Conservation (phyloP, 73 alveolate genomes). For the Paramecium octaurelia region DNA sequence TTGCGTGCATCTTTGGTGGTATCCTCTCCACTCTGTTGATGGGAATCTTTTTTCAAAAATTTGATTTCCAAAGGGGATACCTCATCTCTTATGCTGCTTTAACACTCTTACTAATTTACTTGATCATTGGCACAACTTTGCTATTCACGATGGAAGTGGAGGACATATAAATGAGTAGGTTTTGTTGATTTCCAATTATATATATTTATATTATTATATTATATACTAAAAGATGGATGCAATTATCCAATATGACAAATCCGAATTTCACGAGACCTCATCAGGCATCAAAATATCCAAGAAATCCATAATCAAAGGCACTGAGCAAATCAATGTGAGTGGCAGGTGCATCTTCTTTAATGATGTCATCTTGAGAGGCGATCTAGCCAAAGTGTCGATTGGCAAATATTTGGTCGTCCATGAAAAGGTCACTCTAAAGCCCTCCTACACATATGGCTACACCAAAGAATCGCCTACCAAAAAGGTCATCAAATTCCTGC, state of each 20-base stretch:
- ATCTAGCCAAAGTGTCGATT: slow-evolving; percentile 68
- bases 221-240: not conserved
- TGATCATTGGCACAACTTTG: not conserved
- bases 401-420: slow-evolving; percentile 70
- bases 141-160: not conserved
- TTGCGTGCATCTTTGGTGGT: not conserved
- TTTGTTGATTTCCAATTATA: not conserved
- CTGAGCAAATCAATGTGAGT: slow-evolving; percentile 65
- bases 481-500: slow-evolving; percentile 55
- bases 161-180: not conserved
- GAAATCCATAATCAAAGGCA: not conserved
- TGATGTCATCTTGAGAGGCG: slow-evolving; percentile 74
- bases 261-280: slow-evolving; percentile 31
- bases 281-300: not conserved
- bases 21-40: not conserved
- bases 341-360: slow-evolving; percentile 65
- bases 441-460: slow-evolving; percentile 57
- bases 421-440: slow-evolving; percentile 73
- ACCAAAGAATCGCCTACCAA: slow-evolving; percentile 10
- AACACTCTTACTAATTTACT: not conserved
- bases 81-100: not conserved
- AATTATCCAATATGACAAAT: slow-evolving; percentile 5
- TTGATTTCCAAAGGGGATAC: not conserved
- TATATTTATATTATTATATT: not conserved
- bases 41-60: not conserved